phyloP scores from a whole-genome alignment of 2,329 filamentous ascomycete species.

The Zopfia rhizophila region DNA sequence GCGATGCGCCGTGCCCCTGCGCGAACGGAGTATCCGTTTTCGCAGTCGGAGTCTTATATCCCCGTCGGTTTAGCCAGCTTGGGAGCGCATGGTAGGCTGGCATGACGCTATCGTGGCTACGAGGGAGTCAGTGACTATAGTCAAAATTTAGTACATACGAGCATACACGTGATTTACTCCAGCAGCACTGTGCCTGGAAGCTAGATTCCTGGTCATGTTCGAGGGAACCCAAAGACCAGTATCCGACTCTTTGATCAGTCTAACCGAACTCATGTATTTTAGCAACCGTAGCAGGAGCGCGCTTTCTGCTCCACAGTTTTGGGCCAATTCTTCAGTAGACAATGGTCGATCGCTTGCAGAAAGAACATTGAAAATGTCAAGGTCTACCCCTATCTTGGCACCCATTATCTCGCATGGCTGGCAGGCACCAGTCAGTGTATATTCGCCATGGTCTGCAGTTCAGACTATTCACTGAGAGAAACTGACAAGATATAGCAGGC shows the following conservation, averaged over 20 bases:
- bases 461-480: too few species aligned
- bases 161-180: not conserved
- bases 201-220: not conserved
- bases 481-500: conserved; percentile 1
- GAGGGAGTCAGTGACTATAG: not conserved
- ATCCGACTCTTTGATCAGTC: not conserved
- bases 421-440: not conserved
- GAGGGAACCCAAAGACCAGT: not conserved
- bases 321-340: not conserved
- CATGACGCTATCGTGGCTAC: not conserved
- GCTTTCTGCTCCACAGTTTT: not conserved
- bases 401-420: conserved; percentile 1
- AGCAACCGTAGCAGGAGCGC: not conserved
- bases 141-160: not conserved
- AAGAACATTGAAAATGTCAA: not conserved
- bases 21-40: not conserved
- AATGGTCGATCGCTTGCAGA: not conserved
- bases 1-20: not conserved
- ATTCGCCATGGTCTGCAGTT: too few species aligned
- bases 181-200: not conserved
- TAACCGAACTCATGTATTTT: not conserved
- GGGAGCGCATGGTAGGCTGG: conserved; percentile 1
- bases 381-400: not conserved
- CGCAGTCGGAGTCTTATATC: not conserved
- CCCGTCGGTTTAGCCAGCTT: not conserved